Conservation (phyloP, 2,329 filamentous ascomycete genomes). For the Alternaria angustiovoidea region DNA sequence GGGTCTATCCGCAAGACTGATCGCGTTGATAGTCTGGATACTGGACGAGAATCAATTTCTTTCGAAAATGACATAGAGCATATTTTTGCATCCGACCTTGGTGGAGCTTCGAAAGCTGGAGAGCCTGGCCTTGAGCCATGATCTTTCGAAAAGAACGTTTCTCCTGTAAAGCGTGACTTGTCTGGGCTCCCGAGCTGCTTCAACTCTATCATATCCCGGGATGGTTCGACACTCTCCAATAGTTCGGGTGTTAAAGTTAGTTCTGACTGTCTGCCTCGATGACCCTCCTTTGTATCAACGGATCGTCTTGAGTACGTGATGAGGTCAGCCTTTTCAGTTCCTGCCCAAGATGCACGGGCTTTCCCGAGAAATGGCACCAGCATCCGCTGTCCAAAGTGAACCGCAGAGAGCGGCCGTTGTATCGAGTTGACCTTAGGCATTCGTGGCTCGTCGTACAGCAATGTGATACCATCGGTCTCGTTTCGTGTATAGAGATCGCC, state of each 20-base stretch:
- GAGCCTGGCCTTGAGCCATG: slow-evolving; percentile 13
- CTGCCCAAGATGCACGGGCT: slow-evolving; percentile 2
- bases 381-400: slow-evolving; percentile 29
- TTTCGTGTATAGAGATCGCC: slow-evolving; percentile 15
- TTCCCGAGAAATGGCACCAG: slow-evolving; percentile 23
- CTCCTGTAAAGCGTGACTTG: slow-evolving; percentile 5
- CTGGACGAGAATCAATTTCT: slow-evolving; percentile 11
- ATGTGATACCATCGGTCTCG: slow-evolving; percentile 28
- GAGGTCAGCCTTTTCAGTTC: not conserved
- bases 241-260: not conserved
- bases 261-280: not conserved
- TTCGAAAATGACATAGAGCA: slow-evolving; percentile 8
- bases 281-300: slow-evolving; percentile 3
- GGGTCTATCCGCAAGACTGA: slow-evolving; percentile 3
- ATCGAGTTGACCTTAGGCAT: slow-evolving; percentile 3
- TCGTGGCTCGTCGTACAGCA: slow-evolving; percentile 29
- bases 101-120: slow-evolving; percentile 1
- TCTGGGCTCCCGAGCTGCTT: not conserved
- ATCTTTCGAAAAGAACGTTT: not conserved
- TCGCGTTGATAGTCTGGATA: slow-evolving; percentile 14
- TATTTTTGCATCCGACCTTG: slow-evolving; percentile 10
- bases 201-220: not conserved
- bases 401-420: slow-evolving; percentile 28
- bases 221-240: not conserved
- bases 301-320: not conserved